These are phyloP conservation scores for Microthlaspi erraticum DNA, from an alignment of 345 rosid species.

Conservation along the genomic window DNA sequence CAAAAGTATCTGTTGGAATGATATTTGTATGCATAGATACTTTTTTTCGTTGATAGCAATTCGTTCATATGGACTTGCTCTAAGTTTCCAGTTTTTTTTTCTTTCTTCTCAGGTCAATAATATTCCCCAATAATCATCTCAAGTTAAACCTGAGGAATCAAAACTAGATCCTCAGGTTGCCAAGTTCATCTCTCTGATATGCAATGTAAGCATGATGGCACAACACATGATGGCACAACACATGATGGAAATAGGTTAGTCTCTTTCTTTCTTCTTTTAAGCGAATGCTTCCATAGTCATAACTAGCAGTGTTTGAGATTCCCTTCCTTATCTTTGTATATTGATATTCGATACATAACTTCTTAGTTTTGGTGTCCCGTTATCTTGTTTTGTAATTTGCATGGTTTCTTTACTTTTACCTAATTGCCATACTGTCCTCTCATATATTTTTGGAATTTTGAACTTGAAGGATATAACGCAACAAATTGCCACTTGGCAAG, in stretches of 20 bases:
- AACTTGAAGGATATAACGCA: conserved; percentile 68
- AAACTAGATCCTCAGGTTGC: conserved; percentile 73
- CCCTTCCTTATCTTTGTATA: not conserved
- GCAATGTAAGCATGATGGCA: conserved; percentile 85
- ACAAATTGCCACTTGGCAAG: conserved; percentile 95
- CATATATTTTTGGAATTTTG: conserved; percentile 12
- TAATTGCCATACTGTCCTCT: conserved; percentile 18
- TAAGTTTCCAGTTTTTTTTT: conserved; percentile 21
- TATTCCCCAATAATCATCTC: conserved; percentile 44
- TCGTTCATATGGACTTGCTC: conserved; percentile 17
- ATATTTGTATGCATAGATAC: too few relatives aligned
- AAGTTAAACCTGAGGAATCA: conserved; percentile 63
- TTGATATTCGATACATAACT: not conserved
- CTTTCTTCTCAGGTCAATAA: conserved; percentile 56
- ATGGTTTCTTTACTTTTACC: conserved; percentile 22
- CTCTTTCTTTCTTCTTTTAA: too few relatives aligned
- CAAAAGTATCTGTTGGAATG: conserved; percentile 9
- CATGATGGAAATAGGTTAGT: conserved; percentile 91
- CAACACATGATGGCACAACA: conserved; percentile 94
- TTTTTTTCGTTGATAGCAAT: too few relatives aligned
- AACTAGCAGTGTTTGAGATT: too few relatives aligned
- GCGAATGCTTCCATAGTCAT: too few relatives aligned
- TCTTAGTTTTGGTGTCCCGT: not conserved
- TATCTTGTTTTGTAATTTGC: conserved; percentile 2
- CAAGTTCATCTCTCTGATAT: conserved; percentile 79